A percentile compares a stretch with the other conserved stretches of the same genome.
phyloP scores from a whole-genome alignment of 1,284 basidiomycete genomes.

The Cryptococcus depauperatus region DNA sequence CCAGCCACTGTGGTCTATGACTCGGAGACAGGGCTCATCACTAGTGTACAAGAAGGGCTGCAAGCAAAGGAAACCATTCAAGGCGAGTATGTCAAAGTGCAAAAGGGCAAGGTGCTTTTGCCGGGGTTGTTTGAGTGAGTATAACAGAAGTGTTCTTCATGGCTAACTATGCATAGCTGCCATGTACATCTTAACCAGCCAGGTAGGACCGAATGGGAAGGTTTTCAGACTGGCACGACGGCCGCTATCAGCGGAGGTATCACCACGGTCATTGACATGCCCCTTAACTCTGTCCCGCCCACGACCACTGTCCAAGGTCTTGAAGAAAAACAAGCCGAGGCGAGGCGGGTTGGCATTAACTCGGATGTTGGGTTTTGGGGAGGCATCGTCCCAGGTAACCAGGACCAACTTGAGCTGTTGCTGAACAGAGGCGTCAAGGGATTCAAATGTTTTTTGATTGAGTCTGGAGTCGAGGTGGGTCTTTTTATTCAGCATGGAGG shows the following conservation, averaged over 20 bases:
- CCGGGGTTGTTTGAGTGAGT: slow-evolving; percentile 79
- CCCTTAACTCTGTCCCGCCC: slow-evolving; percentile 87
- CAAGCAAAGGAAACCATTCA: neutral
- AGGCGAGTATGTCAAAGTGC: slow-evolving; percentile 6
- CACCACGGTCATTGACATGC: slow-evolving; percentile 90
- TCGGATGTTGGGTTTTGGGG: slow-evolving; percentile 92
- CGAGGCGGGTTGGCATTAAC: slow-evolving; percentile 48
- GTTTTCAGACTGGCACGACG: slow-evolving; percentile 78
- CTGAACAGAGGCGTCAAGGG: slow-evolving; percentile 73
- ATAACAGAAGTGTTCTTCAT: neutral
- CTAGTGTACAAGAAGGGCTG: slow-evolving; percentile 45
- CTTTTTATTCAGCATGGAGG: neutral
- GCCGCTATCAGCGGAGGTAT: slow-evolving; percentile 84
- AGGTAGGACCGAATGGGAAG: slow-evolving; percentile 72
- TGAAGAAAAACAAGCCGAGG: slow-evolving; percentile 59
- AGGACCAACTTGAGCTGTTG: slow-evolving; percentile 50
- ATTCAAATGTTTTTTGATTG: slow-evolving; percentile 91
- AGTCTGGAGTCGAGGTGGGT: slow-evolving; percentile 79
- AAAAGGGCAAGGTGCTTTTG: slow-evolving; percentile 48
- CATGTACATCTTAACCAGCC: slow-evolving; percentile 93
- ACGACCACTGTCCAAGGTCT: slow-evolving; percentile 76
- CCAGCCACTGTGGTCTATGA: slow-evolving; percentile 68
- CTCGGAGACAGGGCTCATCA: slow-evolving; percentile 58
- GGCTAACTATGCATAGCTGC: slow-evolving; percentile 49
- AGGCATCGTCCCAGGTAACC: slow-evolving; percentile 81